Evolutionary conservation across 2,329 filamentous ascomycete genomes (phyloP).

Genomic region (Pezicula neosporulosa): DNA sequence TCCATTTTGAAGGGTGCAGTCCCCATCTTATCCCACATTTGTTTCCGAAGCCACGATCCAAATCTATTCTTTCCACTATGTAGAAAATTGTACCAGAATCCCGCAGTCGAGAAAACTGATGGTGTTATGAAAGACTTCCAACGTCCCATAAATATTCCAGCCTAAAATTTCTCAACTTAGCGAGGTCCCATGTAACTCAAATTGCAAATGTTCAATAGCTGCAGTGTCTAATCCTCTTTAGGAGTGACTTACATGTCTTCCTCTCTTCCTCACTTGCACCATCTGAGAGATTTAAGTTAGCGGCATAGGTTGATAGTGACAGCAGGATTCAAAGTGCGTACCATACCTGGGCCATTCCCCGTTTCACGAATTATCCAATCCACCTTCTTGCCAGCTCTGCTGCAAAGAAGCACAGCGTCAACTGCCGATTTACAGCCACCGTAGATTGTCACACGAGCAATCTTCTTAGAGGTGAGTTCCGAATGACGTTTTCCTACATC

Average conservation of each 20-base stretch:
- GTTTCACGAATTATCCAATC: slow-evolving; percentile 11
- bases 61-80: slow-evolving; percentile 11
- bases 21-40: slow-evolving; percentile 6
- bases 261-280: slow-evolving; percentile 3
- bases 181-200: no score
- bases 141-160: slow-evolving; percentile 1
- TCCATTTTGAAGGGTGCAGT: slow-evolving; percentile 4
- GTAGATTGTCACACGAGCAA: slow-evolving; percentile 6
- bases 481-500: slow-evolving; percentile 6
- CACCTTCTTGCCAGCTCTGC: slow-evolving; percentile 8
- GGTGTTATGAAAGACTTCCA: slow-evolving; percentile 11
- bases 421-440: slow-evolving; percentile 10
- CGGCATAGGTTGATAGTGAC: no score
- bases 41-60: slow-evolving; percentile 6
- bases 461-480: slow-evolving; percentile 5
- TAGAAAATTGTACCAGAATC: slow-evolving; percentile 9
- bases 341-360: slow-evolving; percentile 10
- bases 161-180: no score
- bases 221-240: no score
- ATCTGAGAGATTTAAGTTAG: background rate
- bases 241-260: slow-evolving; percentile 1
- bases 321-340: no score
- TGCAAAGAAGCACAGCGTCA: slow-evolving; percentile 8
- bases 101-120: slow-evolving; percentile 4
- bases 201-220: no score